A percentile compares a stretch with the other conserved stretches of the same genome.
phyloP scores from a whole-genome alignment of 495 filamentous ascomycete genomes.

The Penicillium salamii region DNA sequence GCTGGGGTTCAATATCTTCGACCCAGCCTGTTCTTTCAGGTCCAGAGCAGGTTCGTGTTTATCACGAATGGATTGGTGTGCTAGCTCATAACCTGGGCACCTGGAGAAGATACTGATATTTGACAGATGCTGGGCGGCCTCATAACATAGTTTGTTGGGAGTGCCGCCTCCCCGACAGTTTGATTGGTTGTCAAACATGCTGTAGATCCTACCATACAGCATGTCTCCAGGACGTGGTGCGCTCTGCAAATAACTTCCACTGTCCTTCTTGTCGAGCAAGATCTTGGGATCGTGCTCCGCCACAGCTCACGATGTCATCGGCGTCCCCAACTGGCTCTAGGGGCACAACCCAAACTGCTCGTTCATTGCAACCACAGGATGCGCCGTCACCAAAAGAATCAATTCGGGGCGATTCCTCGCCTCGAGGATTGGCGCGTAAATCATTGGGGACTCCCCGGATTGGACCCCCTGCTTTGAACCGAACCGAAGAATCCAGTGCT shows the following conservation, averaged over 20 bases:
- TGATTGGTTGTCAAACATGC: conserved; percentile 32
- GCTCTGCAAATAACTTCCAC: conserved; percentile 13
- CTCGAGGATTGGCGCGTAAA: background rate
- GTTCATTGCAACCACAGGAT: background rate
- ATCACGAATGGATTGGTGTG: conserved; percentile 32
- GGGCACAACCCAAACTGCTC: conserved; percentile 10
- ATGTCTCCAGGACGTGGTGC: conserved; percentile 19
- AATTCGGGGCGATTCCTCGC: background rate
- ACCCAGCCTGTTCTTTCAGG: conserved; percentile 10
- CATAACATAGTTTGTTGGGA: conserved; percentile 33
- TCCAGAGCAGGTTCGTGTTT: conserved; percentile 22
- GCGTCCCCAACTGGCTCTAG: conserved; percentile 11
- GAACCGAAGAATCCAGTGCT: conserved; percentile 1
- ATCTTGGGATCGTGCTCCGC: conserved; percentile 24
- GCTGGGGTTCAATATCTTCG: conserved; percentile 9
- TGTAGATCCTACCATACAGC: conserved; percentile 34
- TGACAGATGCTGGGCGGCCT: conserved; percentile 26
- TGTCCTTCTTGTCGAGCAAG: conserved; percentile 26
- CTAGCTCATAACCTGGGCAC: background rate
- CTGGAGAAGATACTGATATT: background rate
- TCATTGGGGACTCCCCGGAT: background rate
- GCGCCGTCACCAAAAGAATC: conserved; percentile 1
- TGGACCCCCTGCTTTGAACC: background rate
- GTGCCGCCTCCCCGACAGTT: conserved; percentile 26
- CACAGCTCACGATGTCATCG: conserved; percentile 7